Evolutionary conservation across 257 asterid species (phyloP).

Genomic region (Solanum pinnatisectum): DNA sequence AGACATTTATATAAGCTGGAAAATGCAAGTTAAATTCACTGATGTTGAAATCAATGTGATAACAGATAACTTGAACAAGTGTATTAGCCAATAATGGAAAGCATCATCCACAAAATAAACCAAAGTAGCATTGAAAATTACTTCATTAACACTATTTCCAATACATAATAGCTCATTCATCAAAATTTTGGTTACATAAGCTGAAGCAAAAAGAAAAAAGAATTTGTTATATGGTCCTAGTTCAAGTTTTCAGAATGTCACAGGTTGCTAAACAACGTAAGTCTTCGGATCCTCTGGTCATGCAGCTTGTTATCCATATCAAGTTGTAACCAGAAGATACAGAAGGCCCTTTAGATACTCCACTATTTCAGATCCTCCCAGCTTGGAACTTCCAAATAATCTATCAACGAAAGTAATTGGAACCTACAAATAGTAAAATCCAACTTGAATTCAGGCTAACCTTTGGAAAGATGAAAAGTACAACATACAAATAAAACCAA

Average conservation of each 20-base stretch:
- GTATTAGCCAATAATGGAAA: not conserved
- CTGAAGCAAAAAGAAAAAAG: not conserved
- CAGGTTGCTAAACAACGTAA: not conserved
- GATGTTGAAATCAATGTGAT: not conserved
- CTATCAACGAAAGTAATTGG: slow-evolving; percentile 94
- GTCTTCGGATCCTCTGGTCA: not conserved
- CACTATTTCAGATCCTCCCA: slow-evolving; percentile 95
- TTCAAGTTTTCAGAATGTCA: not conserved
- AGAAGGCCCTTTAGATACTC: slow-evolving; percentile 85
- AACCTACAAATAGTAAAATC: slow-evolving; percentile 32
- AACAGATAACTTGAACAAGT: not conserved
- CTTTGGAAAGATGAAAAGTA: not conserved
- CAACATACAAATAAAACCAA: not conserved
- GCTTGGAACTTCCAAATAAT: slow-evolving; percentile 87
- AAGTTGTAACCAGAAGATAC: slow-evolving; percentile 79
- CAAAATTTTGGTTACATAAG: not conserved
- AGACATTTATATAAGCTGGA: not conserved
- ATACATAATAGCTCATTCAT: not conserved
- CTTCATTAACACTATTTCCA: not conserved
- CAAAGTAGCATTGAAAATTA: not conserved
- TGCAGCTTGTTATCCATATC: slow-evolving; percentile 12
- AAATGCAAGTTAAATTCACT: not conserved
- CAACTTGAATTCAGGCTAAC: not conserved
- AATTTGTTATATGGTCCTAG: not conserved
- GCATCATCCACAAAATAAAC: not conserved